A percentile compares a stretch with the other conserved stretches of the same genome.
These are phyloP conservation scores for maize (Zea mays) DNA, from an alignment of 176 grass and related monocot genomes.

Conservation along the genomic window DNA sequence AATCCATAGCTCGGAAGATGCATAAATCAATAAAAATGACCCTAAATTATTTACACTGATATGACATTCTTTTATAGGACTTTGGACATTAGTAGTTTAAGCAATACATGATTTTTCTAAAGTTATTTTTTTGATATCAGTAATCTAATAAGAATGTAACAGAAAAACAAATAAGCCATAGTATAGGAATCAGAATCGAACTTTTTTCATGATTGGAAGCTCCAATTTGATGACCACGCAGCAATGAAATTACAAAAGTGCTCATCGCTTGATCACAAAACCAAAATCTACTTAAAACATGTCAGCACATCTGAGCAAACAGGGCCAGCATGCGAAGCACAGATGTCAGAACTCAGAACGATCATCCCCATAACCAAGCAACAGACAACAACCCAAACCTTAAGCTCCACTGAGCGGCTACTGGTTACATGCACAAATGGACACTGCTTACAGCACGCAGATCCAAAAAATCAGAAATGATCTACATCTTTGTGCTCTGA, in stretches of 20 bases:
- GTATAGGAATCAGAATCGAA: neutral
- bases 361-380: neutral
- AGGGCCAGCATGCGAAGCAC: neutral
- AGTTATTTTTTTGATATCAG: neutral
- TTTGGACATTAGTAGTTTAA: neutral
- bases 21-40: conserved; percentile 2
- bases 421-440: neutral
- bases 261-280: neutral
- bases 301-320: neutral
- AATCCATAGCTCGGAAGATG: neutral
- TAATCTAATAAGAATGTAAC: conserved; percentile 11
- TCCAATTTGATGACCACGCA: neutral
- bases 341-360: neutral
- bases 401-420: neutral
- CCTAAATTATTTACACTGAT: neutral
- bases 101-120: neutral
- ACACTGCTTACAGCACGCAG: neutral
- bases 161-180: neutral
- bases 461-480: neutral
- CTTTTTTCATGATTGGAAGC: neutral
- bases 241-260: neutral
- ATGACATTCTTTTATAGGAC: neutral
- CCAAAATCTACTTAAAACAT: neutral
- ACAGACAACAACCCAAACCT: neutral
- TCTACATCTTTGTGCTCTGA: conserved; percentile 16